Evolutionary conservation across 805 yeast genomes (phyloP).

Genomic region (Cyberlindnera nakhonratchasimensis): DNA sequence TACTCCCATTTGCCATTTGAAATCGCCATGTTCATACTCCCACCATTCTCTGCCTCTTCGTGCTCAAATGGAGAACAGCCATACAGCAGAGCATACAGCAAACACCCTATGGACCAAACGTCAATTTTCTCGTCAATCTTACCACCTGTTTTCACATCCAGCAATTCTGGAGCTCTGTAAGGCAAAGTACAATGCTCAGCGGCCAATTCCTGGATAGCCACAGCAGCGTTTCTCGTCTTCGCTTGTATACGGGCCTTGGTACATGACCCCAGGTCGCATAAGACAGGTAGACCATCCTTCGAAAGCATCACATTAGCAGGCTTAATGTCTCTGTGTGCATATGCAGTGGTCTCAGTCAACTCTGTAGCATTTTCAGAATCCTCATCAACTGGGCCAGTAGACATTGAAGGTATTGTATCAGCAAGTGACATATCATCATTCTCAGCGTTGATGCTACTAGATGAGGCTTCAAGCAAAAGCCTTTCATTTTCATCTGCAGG

Average conservation of each 20-base stretch:
- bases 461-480: conserved; percentile 12
- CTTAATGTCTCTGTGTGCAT: conserved; percentile 83
- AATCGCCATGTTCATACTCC: conserved; percentile 74
- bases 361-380: conserved; percentile 45
- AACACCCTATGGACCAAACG: conserved; percentile 90
- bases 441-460: conserved; percentile 8
- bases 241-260: conserved; percentile 55
- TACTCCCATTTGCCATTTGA: conserved; percentile 46
- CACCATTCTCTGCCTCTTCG: conserved; percentile 77
- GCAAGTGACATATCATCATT: conserved; percentile 21
- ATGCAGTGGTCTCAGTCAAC: conserved; percentile 56
- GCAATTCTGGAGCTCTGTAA: conserved; percentile 85
- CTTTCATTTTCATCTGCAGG: conserved; percentile 16
- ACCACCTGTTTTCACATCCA: conserved; percentile 70
- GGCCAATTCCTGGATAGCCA: conserved; percentile 74
- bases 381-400: conserved; percentile 31
- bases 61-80: conserved; percentile 85
- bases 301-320: conserved; percentile 87
- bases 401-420: conserved; percentile 26
- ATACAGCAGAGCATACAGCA: conserved; percentile 72
- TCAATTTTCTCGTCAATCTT: conserved; percentile 71
- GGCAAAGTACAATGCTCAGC: conserved; percentile 84
- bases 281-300: conserved; percentile 68
- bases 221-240: conserved; percentile 62
- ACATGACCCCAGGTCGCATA: conserved; percentile 84